Evolutionary conservation across 768 basidiomycete species (phyloP), one percentile per base, ranked within the genome.

Genomic region (Gymnopilus dilepis): DNA sequence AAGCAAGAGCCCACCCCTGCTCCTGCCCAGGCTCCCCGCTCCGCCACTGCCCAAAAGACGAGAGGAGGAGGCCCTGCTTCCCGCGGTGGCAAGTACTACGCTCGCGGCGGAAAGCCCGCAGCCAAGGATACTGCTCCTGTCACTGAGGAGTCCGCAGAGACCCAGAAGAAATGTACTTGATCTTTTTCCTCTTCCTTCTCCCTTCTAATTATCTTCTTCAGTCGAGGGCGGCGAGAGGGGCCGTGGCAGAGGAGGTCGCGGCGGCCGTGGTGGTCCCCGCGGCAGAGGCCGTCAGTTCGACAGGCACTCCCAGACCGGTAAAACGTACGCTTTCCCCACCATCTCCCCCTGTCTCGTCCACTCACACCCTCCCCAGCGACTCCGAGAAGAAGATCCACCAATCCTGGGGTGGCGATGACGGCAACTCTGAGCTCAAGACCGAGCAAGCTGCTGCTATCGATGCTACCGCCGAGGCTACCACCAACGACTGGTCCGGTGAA

Each of bases 321-420:
- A 90, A 78, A 88, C 82, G 91, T 91, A 69, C 64, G 89, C 9
- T 6, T 19, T 24, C 5, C 4, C 30, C 34, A 15, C 52, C 19
- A 17, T 45, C 40, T 34, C 13, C 30, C 21, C 26, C 43, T 61
- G 63, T 50, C 24, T 30, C 30, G 17, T n/a, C 59, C 40, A 12
- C 45, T 42, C 52, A 53, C 58, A 54, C 58, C 24, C 40, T 26
- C 38, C 52, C 31, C 64, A 95, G 93, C 74, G 97, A 99, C 78
- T 90, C 93, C 45, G 92, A 95, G 68, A 99, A 98, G 85, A 94
- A 94, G 81, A 79, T 96, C 69, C 91, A 94, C 74, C 91, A 94
- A 72, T 90, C 89, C 66, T 99, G 97, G 97, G 97, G 97, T 65
- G 93, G 91, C 41, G 94, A 95, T 65, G 92, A 95, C 68, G 94